Base-by-base conservation (phyloP, 305 asterid species). In the Rubia peregrina region DNA sequence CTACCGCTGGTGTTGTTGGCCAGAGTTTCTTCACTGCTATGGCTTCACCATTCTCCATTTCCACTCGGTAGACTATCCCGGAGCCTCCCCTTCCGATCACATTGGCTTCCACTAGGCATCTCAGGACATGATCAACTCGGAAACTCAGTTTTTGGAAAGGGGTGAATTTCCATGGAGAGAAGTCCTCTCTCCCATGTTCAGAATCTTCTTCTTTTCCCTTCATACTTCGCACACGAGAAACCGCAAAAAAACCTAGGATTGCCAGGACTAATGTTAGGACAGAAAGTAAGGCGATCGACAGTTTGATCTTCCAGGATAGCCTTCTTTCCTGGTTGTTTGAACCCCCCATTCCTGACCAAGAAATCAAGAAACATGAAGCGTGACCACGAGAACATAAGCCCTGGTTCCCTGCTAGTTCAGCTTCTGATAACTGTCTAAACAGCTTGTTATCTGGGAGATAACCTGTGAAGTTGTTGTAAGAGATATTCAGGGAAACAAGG, bases 21-120 rank as follows among this genome's bases (percentile, higher is more conserved):
- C 93, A 88, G 3, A 91, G 86, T 76, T 91, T 91, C 82, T 91
- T 91, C 68, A 88, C 96, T 13, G 96, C 96, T 40, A 91, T 89
- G 26, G 83, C 86, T 62, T 88, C 90, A 0, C 91, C 89, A 9
- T 86, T 84, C 68, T 77, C 85, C 12, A 86, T 79, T 44, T 87
- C 85, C 4, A 88, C 98, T 0, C 92, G 85, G 64, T 92, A 92
- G 9, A 90, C 98, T 19, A 88, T 70, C 3, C 98, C 98, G 0
- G 98, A 92, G 78, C 98, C 90, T 17, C 98, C 98, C 73, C 88
- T 92, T 13, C 98, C 98, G 0, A 92, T 90, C 0, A 83, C 87
- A 33, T 92, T 92, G 63, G 87, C 74, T 67, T 92, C 98, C 16
- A 88, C 84, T 2, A 92, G 79, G 67, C 95, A 87, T 60, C 78